A percentile compares a stretch with the other conserved stretches of the same genome.
Conservation (phyloP, 148 eudicot species). For the Fagopyrum homotropicum region DNA sequence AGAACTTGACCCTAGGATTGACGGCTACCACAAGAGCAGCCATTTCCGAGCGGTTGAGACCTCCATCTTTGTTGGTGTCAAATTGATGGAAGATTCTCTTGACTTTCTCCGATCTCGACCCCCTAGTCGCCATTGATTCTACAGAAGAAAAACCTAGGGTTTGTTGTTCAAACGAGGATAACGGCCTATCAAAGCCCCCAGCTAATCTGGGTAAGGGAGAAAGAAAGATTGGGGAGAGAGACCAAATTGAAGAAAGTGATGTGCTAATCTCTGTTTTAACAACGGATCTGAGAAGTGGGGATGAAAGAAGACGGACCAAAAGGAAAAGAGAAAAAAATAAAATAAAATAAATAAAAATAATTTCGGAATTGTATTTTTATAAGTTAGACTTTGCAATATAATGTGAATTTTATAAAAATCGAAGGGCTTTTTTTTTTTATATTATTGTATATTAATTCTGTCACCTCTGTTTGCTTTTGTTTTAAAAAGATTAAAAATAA, state of each 20-base stretch:
- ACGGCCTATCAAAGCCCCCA: not conserved
- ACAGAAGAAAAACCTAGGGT: not conserved
- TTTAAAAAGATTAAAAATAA: no score
- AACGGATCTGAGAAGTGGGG: not conserved
- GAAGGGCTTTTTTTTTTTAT: no score
- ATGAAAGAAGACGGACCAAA: not conserved
- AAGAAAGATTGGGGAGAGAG: not conserved
- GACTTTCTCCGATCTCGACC: slow-evolving; percentile 86
- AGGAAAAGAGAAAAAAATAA: not conserved
- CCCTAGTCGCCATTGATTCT: slow-evolving; percentile 26
- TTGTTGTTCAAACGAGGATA: not conserved
- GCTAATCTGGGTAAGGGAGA: not conserved
- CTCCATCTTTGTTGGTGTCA: slow-evolving; percentile 72
- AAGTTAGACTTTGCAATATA: no score
- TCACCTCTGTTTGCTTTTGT: no score
- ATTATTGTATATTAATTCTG: no score
- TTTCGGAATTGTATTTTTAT: not conserved
- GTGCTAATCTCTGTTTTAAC: not conserved
- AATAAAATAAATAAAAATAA: not conserved
- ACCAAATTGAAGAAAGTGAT: not conserved
- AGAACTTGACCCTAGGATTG: slow-evolving; percentile 90
- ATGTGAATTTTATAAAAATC: no score
- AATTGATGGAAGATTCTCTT: slow-evolving; percentile 76
- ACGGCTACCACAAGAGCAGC: slow-evolving; percentile 90
- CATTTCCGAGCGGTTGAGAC: slow-evolving; percentile 79